Percentiles rank a stretch among this genome's conserved stretches.
Conservation (phyloP, 148 eudicot species). For the Chenopodium formosanum region DNA sequence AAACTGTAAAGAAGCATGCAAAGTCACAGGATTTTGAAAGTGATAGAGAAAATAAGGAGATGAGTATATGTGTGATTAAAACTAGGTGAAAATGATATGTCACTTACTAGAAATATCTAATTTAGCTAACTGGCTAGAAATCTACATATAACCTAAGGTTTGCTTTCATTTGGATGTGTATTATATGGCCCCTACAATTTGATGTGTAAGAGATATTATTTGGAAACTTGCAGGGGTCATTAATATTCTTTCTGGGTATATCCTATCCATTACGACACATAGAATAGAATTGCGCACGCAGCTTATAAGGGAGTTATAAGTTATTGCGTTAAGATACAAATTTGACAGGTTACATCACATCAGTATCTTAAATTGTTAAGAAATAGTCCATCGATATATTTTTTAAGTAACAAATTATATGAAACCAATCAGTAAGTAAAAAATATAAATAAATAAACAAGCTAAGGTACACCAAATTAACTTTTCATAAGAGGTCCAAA, state of each 20-base stretch:
- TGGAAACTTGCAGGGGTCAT: not conserved
- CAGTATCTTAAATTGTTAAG: not conserved
- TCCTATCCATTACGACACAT: conserved; percentile 16
- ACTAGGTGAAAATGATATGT: conserved; percentile 23
- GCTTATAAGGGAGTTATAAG: not conserved
- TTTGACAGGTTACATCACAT: not conserved
- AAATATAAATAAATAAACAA: not conserved
- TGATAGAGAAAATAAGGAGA: conserved; percentile 7
- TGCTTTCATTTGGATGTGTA: not conserved
- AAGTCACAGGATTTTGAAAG: conserved; percentile 16
- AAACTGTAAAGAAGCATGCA: conserved; percentile 24
- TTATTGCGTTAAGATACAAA: not conserved
- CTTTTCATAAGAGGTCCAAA: conserved; percentile 6
- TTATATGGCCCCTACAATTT: conserved; percentile 15
- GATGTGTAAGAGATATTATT: conserved; percentile 11
- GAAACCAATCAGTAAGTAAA: too few species aligned
- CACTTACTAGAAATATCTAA: conserved; percentile 13
- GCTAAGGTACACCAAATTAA: conserved; percentile 14
- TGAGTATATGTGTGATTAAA: conserved; percentile 18
- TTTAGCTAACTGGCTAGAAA: not conserved
- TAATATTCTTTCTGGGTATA: not conserved
- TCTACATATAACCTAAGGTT: not conserved
- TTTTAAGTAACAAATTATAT: too few species aligned
- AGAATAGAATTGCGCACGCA: not conserved
- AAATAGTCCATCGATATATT: too few species aligned